Evolutionary conservation across 352 stramenopile genomes (phyloP), one percentile per base, ranked within the genome.

Genomic region (Pythium utonaiense): DNA sequence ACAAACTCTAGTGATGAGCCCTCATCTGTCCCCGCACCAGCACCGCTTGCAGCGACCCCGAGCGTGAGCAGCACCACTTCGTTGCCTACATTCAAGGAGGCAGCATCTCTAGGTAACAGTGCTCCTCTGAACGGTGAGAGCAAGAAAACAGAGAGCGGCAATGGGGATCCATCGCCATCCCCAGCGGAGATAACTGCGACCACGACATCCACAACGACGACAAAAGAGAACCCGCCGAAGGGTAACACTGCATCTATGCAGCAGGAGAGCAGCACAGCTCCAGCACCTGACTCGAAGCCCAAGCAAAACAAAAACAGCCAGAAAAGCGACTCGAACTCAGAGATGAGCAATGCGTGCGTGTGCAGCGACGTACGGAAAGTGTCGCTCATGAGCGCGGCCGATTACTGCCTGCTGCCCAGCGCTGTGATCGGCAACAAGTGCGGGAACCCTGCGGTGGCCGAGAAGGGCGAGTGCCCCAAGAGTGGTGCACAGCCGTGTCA

Each of bases 351-450:
- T 21, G 62, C 62, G 48, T 69, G 62, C 42, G 49, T 60, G 38
- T 69, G 62, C 55, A 60, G 52, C 14, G 40, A 57, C 24, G 38
- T 69, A 31, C 62, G 62, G 33, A 59, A 53, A 25, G 82, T 88
- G 17, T 91, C 82, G 52, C 73, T 91, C 24, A 86, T 89, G 80
- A 82, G 82, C 9, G 75, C 76, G 1, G 78, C 82, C 0, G 77
- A 91, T 61, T 91, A 91, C 45, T 91, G 82, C 25, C 62, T 91
- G 6, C 45, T 64, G 19, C 71, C 77, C 0, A 66, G 62, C 6
- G 79, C 75, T 1, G 28, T 62, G 8, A 69, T 85, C 21, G 75
- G 60, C 42, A 73, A 83, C 66, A 91, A 91, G 57, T 91, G 82
- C 40, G 82, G 82, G 16, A 91, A 89, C 47, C 55, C 69, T 22